Conservation (phyloP, 345 rosid genomes). For the Gossypium raimondii region DNA sequence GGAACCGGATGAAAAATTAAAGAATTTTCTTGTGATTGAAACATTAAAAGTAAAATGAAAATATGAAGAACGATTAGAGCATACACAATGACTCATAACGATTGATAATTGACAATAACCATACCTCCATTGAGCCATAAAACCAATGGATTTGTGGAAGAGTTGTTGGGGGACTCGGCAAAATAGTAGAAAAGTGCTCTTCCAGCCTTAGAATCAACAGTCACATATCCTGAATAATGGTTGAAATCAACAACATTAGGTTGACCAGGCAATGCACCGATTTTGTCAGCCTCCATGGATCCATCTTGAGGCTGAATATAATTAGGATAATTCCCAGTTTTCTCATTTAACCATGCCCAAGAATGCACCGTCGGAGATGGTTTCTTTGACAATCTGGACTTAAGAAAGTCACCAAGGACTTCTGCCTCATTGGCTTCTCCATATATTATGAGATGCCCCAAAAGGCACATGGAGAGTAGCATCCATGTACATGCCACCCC, state of each 20-base stretch:
- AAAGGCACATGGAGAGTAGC: slow-evolving; percentile 11
- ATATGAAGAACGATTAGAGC: too few relatives aligned
- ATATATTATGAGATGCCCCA: not conserved
- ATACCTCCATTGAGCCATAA: slow-evolving; percentile 29
- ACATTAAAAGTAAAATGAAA: too few relatives aligned
- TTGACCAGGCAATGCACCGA: slow-evolving; percentile 23
- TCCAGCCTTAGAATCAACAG: slow-evolving; percentile 22
- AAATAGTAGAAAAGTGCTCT: slow-evolving; percentile 28
- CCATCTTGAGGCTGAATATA: slow-evolving; percentile 15
- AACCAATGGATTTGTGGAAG: slow-evolving; percentile 26
- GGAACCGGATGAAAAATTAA: too few relatives aligned
- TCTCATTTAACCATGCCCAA: not conserved
- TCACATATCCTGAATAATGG: slow-evolving; percentile 26
- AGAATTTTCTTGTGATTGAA: too few relatives aligned
- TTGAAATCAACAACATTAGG: slow-evolving; percentile 15
- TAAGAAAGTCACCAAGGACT: slow-evolving; percentile 1
- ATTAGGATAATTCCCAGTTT: not conserved
- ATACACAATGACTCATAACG: too few relatives aligned
- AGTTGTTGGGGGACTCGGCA: slow-evolving; percentile 20
- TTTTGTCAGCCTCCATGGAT: slow-evolving; percentile 14
- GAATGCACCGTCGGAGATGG: not conserved
- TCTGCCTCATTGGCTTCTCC: slow-evolving; percentile 18
- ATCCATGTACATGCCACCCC: not conserved
- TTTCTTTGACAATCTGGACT: not conserved
- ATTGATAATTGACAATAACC: too few relatives aligned